phyloP scores from a whole-genome alignment of 2,329 filamentous ascomycete genomes.

The Balansia obtecta region DNA sequence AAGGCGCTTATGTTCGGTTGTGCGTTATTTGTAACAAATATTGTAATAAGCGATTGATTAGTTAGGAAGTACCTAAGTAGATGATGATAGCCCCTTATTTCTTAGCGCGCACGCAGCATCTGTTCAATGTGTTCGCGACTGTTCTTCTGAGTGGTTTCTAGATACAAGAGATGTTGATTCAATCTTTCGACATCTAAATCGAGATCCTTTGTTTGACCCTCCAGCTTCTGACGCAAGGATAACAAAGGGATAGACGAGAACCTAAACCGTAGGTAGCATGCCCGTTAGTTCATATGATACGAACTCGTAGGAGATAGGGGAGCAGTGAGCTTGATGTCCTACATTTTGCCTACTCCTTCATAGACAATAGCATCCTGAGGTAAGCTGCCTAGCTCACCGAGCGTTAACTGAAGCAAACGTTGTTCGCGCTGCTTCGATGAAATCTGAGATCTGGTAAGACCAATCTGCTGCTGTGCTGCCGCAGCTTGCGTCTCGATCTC shows the following conservation, averaged over 20 bases:
- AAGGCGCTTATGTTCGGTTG: too few species aligned
- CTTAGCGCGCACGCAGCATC: slow-evolving; percentile 51
- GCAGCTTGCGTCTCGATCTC: slow-evolving; percentile 89
- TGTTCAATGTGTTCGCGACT: slow-evolving; percentile 83
- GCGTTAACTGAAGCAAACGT: slow-evolving; percentile 77
- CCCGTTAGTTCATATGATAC: neutral
- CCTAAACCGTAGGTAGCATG: slow-evolving; percentile 45
- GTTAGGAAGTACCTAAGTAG: neutral
- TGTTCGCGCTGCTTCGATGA: slow-evolving; percentile 76
- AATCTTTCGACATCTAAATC: slow-evolving; percentile 69
- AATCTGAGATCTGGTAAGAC: slow-evolving; percentile 73
- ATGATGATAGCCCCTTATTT: neutral
- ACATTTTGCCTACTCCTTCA: slow-evolving; percentile 97
- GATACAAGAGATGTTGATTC: slow-evolving; percentile 80
- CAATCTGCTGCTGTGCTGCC: slow-evolving; percentile 84
- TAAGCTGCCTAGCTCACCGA: slow-evolving; percentile 67
- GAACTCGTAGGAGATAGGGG: too few species aligned
- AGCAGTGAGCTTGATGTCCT: slow-evolving; percentile 20
- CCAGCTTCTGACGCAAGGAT: slow-evolving; percentile 63
- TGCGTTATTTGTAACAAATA: neutral
- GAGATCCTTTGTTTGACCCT: slow-evolving; percentile 59
- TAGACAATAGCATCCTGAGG: slow-evolving; percentile 71
- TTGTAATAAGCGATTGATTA: neutral
- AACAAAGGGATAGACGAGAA: slow-evolving; percentile 70
- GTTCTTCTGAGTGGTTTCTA: slow-evolving; percentile 93